Conservation (phyloP, 768 basidiomycete species). For the Boletus rubescentipes region DNA sequence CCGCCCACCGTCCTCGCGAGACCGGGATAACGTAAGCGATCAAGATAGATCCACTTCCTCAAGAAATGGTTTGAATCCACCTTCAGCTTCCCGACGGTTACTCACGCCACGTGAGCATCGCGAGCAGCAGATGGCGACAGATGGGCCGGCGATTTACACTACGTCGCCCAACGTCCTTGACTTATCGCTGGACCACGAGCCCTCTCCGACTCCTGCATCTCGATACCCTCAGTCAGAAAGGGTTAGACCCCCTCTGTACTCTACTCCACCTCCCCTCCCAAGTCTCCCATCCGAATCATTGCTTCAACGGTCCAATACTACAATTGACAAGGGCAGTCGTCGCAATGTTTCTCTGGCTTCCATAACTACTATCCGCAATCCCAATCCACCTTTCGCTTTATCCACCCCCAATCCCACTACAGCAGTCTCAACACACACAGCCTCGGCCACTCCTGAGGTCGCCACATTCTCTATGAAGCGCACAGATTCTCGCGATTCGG, state of each 20-base stretch:
- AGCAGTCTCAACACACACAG: conserved; percentile 64
- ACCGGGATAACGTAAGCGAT: conserved; percentile 26
- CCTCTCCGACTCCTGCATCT: conserved; percentile 46
- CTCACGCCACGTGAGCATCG: conserved; percentile 59
- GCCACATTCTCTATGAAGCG: conserved; percentile 37
- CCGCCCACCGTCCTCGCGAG: conserved; percentile 29
- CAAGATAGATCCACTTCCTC: conserved; percentile 27
- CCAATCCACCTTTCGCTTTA: conserved; percentile 43
- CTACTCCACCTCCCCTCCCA: conserved; percentile 59
- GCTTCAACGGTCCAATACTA: conserved; percentile 24
- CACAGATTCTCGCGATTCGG: conserved; percentile 47
- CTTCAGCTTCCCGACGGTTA: conserved; percentile 48
- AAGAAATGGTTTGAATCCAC: conserved; percentile 19
- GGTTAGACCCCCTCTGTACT: conserved; percentile 43
- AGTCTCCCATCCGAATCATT: conserved; percentile 58
- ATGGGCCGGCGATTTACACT: conserved; percentile 15
- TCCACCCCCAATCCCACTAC: conserved; percentile 63
- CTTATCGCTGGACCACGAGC: conserved; percentile 38
- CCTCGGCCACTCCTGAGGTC: conserved; percentile 44
- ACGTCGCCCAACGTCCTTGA: conserved; percentile 29
- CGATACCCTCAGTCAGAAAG: conserved; percentile 39
- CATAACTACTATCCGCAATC: conserved; percentile 44
- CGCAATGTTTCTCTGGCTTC: conserved; percentile 47
- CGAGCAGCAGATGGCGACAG: conserved; percentile 35
- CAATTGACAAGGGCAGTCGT: conserved; percentile 30